Evolutionary conservation across 345 rosid genomes (phyloP).

Genomic region (Toxicodendron radicans): DNA sequence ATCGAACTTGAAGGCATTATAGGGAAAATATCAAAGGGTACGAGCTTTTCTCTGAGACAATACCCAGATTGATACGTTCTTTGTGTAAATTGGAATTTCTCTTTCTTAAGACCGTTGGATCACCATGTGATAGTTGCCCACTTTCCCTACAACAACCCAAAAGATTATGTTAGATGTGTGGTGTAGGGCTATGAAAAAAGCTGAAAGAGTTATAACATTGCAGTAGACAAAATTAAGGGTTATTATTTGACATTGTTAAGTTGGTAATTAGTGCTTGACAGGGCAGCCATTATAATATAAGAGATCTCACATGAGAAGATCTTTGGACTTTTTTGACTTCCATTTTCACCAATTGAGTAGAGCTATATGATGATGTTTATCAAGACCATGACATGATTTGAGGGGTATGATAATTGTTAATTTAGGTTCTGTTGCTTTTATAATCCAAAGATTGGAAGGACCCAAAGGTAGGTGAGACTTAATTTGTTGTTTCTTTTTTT

Average conservation of each 20-base stretch:
- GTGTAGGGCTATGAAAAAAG: no score
- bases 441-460: neutral
- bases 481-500: neutral
- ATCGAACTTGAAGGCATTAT: no score
- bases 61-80: no score
- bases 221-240: neutral
- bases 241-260: neutral
- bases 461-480: neutral
- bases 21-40: no score
- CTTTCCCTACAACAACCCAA: no score
- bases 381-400: neutral
- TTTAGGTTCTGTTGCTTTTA: neutral
- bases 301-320: neutral
- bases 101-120: no score
- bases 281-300: no score
- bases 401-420: neutral
- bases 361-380: neutral
- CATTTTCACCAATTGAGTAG: neutral
- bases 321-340: neutral
- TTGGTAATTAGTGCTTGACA: neutral
- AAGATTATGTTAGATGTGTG: no score
- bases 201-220: no score
- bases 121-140: no score
- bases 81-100: no score
- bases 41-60: no score